These are phyloP conservation scores for Camillea tinctor DNA, from an alignment of 2,329 filamentous ascomycete species.

Conservation along the genomic window DNA sequence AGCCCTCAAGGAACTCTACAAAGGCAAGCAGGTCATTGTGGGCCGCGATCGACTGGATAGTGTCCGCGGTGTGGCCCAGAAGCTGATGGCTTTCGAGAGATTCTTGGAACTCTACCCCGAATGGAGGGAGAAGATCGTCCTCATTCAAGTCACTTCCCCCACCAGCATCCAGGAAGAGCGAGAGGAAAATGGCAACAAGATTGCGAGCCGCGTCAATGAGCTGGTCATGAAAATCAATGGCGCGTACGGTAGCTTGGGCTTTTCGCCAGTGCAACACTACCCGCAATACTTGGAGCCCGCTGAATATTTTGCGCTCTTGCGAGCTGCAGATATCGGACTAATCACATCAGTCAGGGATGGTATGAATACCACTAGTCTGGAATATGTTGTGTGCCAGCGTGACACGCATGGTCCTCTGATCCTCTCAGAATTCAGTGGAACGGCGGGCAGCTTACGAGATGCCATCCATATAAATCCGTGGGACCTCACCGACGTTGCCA, in stretches of 20 bases:
- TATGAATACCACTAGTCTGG: constrained; percentile 96
- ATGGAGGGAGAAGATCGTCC: constrained; percentile 87
- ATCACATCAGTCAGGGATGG: constrained; percentile 96
- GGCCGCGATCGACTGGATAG: constrained; percentile 92
- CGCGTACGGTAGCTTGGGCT: constrained; percentile 81
- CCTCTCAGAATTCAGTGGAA: constrained; percentile 94
- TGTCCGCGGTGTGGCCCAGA: constrained; percentile 91
- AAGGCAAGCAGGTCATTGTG: constrained; percentile 92
- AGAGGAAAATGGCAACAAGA: constrained; percentile 75
- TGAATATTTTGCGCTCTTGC: constrained; percentile 92
- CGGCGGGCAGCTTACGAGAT: constrained; percentile 77
- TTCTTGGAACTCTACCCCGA: constrained; percentile 89
- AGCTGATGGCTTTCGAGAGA: constrained; percentile 88
- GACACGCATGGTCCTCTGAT: constrained; percentile 85
- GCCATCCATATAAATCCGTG: constrained; percentile 97
- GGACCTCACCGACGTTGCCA: constrained; percentile 82
- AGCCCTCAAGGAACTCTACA: constrained; percentile 73
- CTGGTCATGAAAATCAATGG: constrained; percentile 91
- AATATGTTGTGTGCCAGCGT: constrained; percentile 91
- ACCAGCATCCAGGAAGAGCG: constrained; percentile 76
- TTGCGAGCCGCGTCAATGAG: constrained; percentile 85
- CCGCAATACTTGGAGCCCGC: constrained; percentile 86
- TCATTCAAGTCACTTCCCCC: constrained; percentile 93
- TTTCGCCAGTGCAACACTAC: constrained; percentile 90
- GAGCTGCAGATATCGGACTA: constrained; percentile 84